phyloP scores from a whole-genome alignment of 495 filamentous ascomycete species.

The Lasiosphaeriaceae sp. region DNA sequence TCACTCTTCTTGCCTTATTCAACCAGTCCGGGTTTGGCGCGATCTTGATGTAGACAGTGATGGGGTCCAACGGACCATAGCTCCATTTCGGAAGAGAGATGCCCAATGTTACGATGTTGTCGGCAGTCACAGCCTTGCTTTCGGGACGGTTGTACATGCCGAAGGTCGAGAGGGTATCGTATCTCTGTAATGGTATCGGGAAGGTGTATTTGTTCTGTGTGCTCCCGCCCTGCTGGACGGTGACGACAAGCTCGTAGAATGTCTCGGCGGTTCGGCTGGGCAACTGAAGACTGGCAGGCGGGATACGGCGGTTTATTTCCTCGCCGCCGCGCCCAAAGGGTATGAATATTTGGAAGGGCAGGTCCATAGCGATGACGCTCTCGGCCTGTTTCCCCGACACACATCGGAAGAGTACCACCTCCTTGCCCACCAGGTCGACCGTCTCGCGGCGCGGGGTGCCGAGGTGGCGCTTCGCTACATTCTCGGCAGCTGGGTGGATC shows the following conservation, averaged over 20 bases:
- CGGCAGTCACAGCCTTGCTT: slow-evolving; percentile 73
- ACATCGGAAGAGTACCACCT: slow-evolving; percentile 88
- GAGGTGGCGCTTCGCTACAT: slow-evolving; percentile 84
- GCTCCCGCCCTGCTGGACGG: slow-evolving; percentile 81
- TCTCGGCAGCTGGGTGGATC: slow-evolving; percentile 94
- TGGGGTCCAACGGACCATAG: slow-evolving; percentile 91
- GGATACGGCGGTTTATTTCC: slow-evolving; percentile 82
- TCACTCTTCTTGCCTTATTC: slow-evolving; percentile 83
- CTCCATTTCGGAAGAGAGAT: slow-evolving; percentile 94
- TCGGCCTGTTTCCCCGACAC: slow-evolving; percentile 78
- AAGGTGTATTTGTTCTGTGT: slow-evolving; percentile 88
- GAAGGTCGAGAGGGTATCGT: slow-evolving; percentile 96
- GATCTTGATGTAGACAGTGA: slow-evolving; percentile 91
- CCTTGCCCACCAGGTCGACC: slow-evolving; percentile 88
- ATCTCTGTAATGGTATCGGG: slow-evolving; percentile 84
- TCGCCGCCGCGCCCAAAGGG: slow-evolving; percentile 87
- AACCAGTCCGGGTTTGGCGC: slow-evolving; percentile 90
- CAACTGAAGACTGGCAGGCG: slow-evolving; percentile 87
- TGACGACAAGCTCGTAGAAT: slow-evolving; percentile 93
- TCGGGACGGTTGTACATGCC: slow-evolving; percentile 99
- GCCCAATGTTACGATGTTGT: slow-evolving; percentile 87
- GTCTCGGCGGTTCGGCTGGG: slow-evolving; percentile 91
- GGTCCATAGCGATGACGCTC: slow-evolving; percentile 90
- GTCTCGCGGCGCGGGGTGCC: slow-evolving; percentile 90
- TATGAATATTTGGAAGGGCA: slow-evolving; percentile 96